These are phyloP conservation scores for Aspergillus panamensis DNA, from an alignment of 495 filamentous ascomycete species.

Conservation along the genomic window DNA sequence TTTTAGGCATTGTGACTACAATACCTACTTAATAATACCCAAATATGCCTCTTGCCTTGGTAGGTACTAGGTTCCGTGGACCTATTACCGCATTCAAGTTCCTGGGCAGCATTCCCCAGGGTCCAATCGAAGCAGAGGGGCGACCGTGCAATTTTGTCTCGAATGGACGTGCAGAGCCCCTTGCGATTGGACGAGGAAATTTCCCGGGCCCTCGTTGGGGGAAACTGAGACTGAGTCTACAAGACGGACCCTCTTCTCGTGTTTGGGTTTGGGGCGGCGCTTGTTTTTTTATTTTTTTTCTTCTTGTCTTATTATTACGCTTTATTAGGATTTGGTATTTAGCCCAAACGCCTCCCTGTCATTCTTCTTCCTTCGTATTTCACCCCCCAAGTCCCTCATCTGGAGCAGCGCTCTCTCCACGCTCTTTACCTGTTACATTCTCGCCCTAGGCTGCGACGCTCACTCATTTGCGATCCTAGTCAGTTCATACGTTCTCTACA, in stretches of 20 bases:
- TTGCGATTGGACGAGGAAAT: constrained; percentile 20
- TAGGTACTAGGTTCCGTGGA: too few relatives aligned
- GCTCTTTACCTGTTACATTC: constrained; percentile 22
- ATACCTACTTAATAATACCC: not conserved
- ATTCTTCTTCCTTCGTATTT: constrained; percentile 14
- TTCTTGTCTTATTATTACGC: not conserved
- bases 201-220: constrained; percentile 3
- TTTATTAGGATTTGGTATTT: constrained; percentile 8
- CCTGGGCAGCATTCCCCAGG: constrained; percentile 8
- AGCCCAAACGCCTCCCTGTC: constrained; percentile 11
- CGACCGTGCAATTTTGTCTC: constrained; percentile 13
- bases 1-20: not conserved
- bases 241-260: not conserved
- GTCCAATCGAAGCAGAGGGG: constrained; percentile 6
- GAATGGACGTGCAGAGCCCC: constrained; percentile 10
- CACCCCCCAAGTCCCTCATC: constrained; percentile 14
- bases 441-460: constrained; percentile 20
- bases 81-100: constrained; percentile 2
- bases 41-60: too few relatives aligned
- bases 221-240: not conserved
- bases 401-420: constrained; percentile 31
- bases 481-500: constrained; percentile 14
- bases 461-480: constrained; percentile 28
- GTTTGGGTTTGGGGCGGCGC: not conserved
- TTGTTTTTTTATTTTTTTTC: not conserved